Percentiles rank a stretch among this genome's conserved stretches.
These are phyloP conservation scores for Tetrahymena malaccensis DNA, from an alignment of 73 alveolate species.

Conservation along the genomic window DNA sequence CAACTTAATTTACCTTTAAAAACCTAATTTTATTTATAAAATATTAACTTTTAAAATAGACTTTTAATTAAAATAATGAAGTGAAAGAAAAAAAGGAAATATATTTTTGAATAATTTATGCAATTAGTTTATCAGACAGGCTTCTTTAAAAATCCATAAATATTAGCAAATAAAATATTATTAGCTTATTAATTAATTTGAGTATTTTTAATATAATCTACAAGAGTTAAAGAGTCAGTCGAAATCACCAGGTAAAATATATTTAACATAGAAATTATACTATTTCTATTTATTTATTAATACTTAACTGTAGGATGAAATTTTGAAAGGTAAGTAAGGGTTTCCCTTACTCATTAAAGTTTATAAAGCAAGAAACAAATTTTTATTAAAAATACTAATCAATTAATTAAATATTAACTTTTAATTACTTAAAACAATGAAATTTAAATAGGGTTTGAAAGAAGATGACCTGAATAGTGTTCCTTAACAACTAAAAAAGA, in stretches of 20 bases:
- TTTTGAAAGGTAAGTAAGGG: constrained; percentile 80
- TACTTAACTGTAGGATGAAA: constrained; percentile 66
- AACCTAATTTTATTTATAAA: no score
- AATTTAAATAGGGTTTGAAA: constrained; percentile 50
- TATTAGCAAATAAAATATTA: not conserved
- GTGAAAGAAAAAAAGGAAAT: no score
- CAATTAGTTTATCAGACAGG: no score
- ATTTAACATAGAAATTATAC: not conserved
- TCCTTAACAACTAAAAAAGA: constrained; percentile 59
- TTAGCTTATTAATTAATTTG: constrained; percentile 8
- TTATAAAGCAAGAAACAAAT: not conserved
- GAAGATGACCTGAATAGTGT: constrained; percentile 82
- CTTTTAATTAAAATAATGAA: no score
- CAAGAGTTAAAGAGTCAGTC: constrained; percentile 76
- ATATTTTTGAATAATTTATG: no score
- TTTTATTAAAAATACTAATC: not conserved
- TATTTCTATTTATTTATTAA: not conserved
- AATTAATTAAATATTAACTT: not conserved
- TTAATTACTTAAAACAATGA: constrained; percentile 6
- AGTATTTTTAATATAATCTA: constrained; percentile 45
- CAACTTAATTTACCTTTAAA: no score
- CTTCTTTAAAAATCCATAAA: no score
- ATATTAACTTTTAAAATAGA: no score
- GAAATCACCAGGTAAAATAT: constrained; percentile 46
- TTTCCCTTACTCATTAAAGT: constrained; percentile 49